A percentile compares a stretch with the other conserved stretches of the same genome.
These are phyloP conservation scores for Santalum album DNA, from an alignment of 164 flowering plant genomes.

Conservation along the genomic window DNA sequence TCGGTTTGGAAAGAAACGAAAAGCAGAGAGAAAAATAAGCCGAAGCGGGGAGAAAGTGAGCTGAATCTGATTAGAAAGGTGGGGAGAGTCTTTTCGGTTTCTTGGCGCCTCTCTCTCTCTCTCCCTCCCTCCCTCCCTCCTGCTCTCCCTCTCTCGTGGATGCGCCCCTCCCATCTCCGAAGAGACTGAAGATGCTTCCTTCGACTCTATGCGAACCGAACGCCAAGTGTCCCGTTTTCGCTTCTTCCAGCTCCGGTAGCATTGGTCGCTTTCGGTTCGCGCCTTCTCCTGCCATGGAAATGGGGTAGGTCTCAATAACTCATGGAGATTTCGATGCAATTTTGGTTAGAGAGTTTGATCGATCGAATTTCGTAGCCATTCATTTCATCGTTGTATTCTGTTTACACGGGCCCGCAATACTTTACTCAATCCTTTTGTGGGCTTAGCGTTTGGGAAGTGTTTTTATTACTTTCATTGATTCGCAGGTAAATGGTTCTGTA, in stretches of 20 bases:
- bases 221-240: neutral
- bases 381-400: too few relatives aligned
- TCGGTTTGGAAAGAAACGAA: too few relatives aligned
- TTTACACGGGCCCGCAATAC: too few relatives aligned
- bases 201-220: slow-evolving; percentile 5
- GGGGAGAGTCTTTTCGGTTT: too few relatives aligned
- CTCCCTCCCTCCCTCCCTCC: neutral
- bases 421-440: too few relatives aligned
- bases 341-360: neutral
- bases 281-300: neutral
- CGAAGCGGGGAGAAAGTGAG: too few relatives aligned
- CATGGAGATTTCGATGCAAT: neutral
- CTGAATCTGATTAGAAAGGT: too few relatives aligned
- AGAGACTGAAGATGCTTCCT: slow-evolving; percentile 6
- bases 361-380: too few relatives aligned
- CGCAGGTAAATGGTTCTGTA: too few relatives aligned
- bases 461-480: too few relatives aligned
- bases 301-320: slow-evolving; percentile 7
- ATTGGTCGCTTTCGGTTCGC: neutral
- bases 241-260: neutral
- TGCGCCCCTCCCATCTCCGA: neutral
- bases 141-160: neutral
- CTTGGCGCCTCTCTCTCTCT: neutral
- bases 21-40: too few relatives aligned
- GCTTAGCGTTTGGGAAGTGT: too few relatives aligned